Evolutionary conservation across 805 yeast genomes (phyloP), one percentile per base, ranked within the genome.

Genomic region (Candida fluviatilis): DNA sequence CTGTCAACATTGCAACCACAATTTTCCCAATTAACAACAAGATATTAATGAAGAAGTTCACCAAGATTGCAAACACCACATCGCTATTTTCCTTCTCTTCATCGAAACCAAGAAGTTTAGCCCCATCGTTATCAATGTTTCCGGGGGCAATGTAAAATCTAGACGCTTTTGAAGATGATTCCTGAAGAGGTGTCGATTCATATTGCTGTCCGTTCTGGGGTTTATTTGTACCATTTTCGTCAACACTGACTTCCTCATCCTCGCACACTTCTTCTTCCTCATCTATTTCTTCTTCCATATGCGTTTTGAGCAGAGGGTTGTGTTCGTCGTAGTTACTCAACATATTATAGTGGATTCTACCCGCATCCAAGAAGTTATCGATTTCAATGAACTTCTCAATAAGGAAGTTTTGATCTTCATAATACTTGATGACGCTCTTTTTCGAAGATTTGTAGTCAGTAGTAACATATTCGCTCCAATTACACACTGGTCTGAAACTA

Each of bases 311-410:
- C 44, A 38, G 58, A 38, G 36, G 53, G 45, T 35, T 46, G 31
- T 64, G 69, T 21, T 62, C 66, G 3, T 75, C 78, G 49, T 84
- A 84, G 36, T 74, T 78, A 33, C 75, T 66, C 36, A 85, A 68
- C 80, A 84, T 80, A 31, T 73, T 66, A 42, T 72, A 69, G 46
- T 80, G 84, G 40, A 84, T 71, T 34, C 58, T 55, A 1, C 89
- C 89, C 3, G 86, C 75, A 51, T 83, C 93, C 33, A 84, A 64
- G 36, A 84, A 62, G 36, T 66, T 63, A 53, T 84, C 95, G 18
- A 84, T 76, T 41, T 76, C 82, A 26, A 57, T 55, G 49, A 75
- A 82, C 37, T 76, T 64, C 17, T 70, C 74, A 37, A 84, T 76
- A 37, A 79, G 53, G 30, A 67, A 75, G 54, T 84, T 84, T 57